Percentiles rank a stretch among this genome's conserved stretches.
Evolutionary conservation across 2,329 filamentous ascomycete genomes (phyloP).

Genomic region (Emericellopsis cladophorae): DNA sequence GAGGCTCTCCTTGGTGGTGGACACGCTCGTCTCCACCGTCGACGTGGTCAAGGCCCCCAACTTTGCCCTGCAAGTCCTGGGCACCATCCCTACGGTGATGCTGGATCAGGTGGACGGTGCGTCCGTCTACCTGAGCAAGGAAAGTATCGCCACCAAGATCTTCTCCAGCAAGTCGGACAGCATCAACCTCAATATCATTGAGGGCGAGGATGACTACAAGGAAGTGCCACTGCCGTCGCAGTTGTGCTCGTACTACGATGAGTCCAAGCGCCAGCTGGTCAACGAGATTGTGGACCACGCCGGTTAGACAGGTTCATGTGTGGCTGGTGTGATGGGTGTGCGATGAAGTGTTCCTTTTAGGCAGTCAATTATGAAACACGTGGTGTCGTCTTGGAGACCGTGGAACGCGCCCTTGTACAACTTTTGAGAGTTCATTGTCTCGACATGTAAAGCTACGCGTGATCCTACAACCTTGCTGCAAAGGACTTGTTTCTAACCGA

Average conservation of each 20-base stretch:
- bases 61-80: conserved; percentile 87
- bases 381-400: too few species aligned
- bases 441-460: too few species aligned
- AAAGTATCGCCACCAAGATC: conserved; percentile 66
- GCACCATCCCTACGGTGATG: conserved; percentile 73
- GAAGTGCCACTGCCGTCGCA: conserved; percentile 85
- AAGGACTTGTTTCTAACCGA: too few species aligned
- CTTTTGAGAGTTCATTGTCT: too few species aligned
- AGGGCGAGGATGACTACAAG: conserved; percentile 67
- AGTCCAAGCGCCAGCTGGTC: conserved; percentile 59
- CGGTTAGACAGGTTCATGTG: conserved; percentile 44
- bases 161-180: conserved; percentile 81
- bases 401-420: too few species aligned
- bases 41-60: conserved; percentile 93
- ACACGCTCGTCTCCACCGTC: conserved; percentile 79
- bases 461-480: too few species aligned
- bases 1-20: conserved; percentile 74
- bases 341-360: too few species aligned
- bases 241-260: conserved; percentile 63
- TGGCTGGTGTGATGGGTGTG: too few species aligned
- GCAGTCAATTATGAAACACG: too few species aligned
- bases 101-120: conserved; percentile 91
- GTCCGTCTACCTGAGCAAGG: conserved; percentile 72
- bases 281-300: conserved; percentile 95
- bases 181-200: conserved; percentile 76